These are phyloP conservation scores for Trichosporon coremiiforme DNA, from an alignment of 1,284 basidiomycete species.

Conservation along the genomic window DNA sequence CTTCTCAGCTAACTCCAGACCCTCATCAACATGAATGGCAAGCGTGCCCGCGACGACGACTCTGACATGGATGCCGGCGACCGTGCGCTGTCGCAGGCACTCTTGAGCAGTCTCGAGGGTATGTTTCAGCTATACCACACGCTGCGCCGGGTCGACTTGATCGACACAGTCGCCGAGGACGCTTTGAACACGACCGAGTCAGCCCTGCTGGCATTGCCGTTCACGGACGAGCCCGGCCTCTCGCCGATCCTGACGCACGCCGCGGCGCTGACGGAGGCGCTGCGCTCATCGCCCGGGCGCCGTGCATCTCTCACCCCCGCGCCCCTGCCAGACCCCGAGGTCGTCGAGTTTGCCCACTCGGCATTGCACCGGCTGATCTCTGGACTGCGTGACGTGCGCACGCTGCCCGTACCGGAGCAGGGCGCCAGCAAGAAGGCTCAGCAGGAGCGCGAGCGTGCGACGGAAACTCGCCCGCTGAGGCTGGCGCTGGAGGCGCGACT, in stretches of 20 bases:
- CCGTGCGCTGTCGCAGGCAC: background rate
- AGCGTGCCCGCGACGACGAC: background rate
- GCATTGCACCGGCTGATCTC: background rate
- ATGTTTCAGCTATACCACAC: constrained; percentile 13
- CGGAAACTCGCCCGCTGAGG: background rate
- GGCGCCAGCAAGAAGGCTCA: constrained; percentile 8
- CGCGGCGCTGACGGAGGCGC: background rate
- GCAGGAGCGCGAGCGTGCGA: background rate
- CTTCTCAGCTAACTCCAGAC: background rate
- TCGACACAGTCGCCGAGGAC: background rate
- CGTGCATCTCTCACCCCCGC: background rate
- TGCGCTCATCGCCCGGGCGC: constrained; percentile 3
- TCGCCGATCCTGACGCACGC: constrained; percentile 8
- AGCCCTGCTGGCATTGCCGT: background rate
- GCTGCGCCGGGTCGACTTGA: background rate
- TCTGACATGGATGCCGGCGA: background rate
- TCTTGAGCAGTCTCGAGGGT: background rate
- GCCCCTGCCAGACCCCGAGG: background rate
- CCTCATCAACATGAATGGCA: background rate
- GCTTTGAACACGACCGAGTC: constrained; percentile 3
- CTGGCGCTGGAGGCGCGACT: constrained; percentile 15
- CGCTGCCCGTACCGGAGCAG: background rate
- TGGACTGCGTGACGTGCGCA: background rate
- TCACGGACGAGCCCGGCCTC: constrained; percentile 1
- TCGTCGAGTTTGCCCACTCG: constrained; percentile 12